Base-by-base conservation (phyloP, 2,329 filamentous ascomycete genomes). In the Rhinocladiella mackenziei region DNA sequence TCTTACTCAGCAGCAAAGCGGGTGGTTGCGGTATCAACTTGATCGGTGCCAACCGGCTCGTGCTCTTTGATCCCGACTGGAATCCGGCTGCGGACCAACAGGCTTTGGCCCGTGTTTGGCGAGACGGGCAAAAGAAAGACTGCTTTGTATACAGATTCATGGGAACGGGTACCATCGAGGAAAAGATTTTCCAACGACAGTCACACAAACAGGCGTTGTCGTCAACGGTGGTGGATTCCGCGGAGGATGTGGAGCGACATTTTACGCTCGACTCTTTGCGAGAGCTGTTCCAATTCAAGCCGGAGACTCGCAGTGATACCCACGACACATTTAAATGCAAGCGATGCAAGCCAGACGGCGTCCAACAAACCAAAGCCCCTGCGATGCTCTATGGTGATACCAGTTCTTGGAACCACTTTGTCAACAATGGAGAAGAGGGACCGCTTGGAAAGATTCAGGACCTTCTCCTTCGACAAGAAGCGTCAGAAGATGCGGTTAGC, bases 71-170 rank as follows among this genome's bases (percentile, higher is more conserved):
- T 56, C 92, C 92, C 0, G 86, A 92, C 65, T 98, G 92, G 92
- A 98, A 98, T 59, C 92, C 92, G 1, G 92, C 92, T 3, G 89
- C 92, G 1, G 92, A 98, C 61, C 92, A 98, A 65, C 92, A 98
- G 69, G 92, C 92, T 3, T 77, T 98, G 20, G 92, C 92, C 25
- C 86, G 92, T 72, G 92, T 98, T 14, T 98, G 92, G 92, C 86
- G 92, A 74, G 92, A 98, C 59, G 92, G 92, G 0, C 92, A 98
- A 66, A 97, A 94, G 75, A 98, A 98, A 63, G 92, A 98, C 61
- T 98, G 92, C 61, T 98, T 98, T 59, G 92, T 98, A 11, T 98
- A 98, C 65, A 86, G 92, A n/a, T 98, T 98, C 69, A 98, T 98
- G 58, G 86, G 89, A 0, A 97, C 94, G 0, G 92, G 92, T 3